Percentiles rank a stretch among this genome's conserved stretches.
Evolutionary conservation across 208 protist genomes (phyloP).

Genomic region (Trypanosoma cruzi): DNA sequence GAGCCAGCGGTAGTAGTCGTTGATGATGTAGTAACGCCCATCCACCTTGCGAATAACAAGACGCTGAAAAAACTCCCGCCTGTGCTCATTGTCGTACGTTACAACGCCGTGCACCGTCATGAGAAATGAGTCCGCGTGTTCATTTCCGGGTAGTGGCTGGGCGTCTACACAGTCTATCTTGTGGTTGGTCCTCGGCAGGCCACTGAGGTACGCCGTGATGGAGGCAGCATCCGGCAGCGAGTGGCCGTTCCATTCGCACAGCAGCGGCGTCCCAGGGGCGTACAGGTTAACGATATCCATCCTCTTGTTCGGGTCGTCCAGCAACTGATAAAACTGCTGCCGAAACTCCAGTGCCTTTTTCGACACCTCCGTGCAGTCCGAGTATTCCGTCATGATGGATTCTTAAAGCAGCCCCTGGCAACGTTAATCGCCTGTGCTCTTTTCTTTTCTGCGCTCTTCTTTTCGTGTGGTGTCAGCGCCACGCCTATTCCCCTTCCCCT

Average conservation of each 20-base stretch:
- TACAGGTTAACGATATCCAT: conserved; percentile 67
- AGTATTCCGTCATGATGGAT: conserved; percentile 53
- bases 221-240: conserved; percentile 42
- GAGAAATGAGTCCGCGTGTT: conserved; percentile 76
- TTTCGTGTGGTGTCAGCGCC: neutral
- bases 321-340: conserved; percentile 72
- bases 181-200: conserved; percentile 73
- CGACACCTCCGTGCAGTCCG: conserved; percentile 74
- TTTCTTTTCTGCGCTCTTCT: neutral
- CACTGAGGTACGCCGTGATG: conserved; percentile 67
- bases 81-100: conserved; percentile 89
- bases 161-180: conserved; percentile 85
- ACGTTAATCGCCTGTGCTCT: neutral
- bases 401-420: neutral
- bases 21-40: conserved; percentile 84
- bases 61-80: conserved; percentile 86
- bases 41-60: conserved; percentile 76
- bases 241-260: conserved; percentile 92
- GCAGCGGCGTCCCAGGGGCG: conserved; percentile 60
- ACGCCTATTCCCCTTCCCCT: neutral
- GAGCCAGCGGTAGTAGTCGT: conserved; percentile 93
- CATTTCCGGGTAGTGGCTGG: conserved; percentile 88
- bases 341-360: conserved; percentile 84
- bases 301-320: conserved; percentile 66
- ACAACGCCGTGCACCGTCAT: conserved; percentile 80